Conservation (phyloP, 345 rosid genomes). For the Conringia planisiliqua region DNA sequence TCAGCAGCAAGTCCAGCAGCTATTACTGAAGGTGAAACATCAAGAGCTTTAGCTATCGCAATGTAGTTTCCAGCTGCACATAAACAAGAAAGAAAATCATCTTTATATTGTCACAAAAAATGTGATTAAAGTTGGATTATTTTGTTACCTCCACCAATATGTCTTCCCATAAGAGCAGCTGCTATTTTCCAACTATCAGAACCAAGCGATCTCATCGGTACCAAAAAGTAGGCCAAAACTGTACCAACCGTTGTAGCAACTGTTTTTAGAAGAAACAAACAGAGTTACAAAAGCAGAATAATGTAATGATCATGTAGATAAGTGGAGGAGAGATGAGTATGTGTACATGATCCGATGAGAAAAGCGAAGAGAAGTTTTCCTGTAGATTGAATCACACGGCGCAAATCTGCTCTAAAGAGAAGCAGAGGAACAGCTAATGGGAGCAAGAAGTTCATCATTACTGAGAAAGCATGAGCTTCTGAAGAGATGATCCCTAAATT, state of each 20-base stretch:
- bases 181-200: slow-evolving; percentile 76
- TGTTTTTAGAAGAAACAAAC: slow-evolving; percentile 12
- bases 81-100: slow-evolving; percentile 1
- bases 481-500: slow-evolving; percentile 44
- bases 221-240: slow-evolving; percentile 49
- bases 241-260: slow-evolving; percentile 73
- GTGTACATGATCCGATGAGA: slow-evolving; percentile 53
- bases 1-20: slow-evolving; percentile 59
- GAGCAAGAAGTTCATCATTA: slow-evolving; percentile 58
- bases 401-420: slow-evolving; percentile 64
- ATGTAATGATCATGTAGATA: not conserved
- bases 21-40: slow-evolving; percentile 49
- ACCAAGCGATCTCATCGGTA: slow-evolving; percentile 76
- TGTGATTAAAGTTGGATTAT: not conserved
- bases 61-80: slow-evolving; percentile 64
- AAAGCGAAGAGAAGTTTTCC: slow-evolving; percentile 45
- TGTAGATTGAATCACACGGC: slow-evolving; percentile 54
- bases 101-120: not conserved
- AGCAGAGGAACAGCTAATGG: slow-evolving; percentile 66
- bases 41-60: slow-evolving; percentile 61
- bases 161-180: slow-evolving; percentile 80
- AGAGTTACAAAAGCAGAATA: not conserved
- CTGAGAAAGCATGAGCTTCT: slow-evolving; percentile 48
- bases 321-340: not conserved
- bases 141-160: slow-evolving; percentile 62